These are phyloP conservation scores for Gracilaria gracilis DNA, from an alignment of 23 red algal species.

Conservation along the genomic window DNA sequence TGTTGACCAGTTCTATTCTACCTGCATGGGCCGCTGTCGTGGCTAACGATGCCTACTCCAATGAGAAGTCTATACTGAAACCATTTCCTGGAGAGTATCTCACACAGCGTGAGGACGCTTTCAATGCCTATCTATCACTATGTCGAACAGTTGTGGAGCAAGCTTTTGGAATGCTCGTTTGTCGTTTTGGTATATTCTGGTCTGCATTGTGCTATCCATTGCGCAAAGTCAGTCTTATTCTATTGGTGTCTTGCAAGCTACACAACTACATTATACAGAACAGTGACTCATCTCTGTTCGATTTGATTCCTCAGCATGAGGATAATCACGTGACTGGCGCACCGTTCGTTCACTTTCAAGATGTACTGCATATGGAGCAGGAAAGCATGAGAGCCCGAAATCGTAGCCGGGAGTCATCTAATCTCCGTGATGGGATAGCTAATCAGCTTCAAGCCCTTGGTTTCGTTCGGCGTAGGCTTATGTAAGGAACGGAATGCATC, in stretches of 20 bases:
- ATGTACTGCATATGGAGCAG: too few species aligned
- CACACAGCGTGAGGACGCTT: neutral
- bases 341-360: slow-evolving; percentile 13
- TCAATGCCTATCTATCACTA: slow-evolving; percentile 27
- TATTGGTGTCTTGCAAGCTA: slow-evolving; percentile 43
- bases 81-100: neutral
- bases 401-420: too few species aligned
- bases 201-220: slow-evolving; percentile 7
- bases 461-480: too few species aligned
- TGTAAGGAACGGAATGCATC: too few species aligned
- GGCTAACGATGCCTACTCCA: slow-evolving; percentile 43
- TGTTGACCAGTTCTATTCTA: neutral
- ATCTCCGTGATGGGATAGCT: too few species aligned
- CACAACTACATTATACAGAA: slow-evolving; percentile 40
- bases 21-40: slow-evolving; percentile 6
- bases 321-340: slow-evolving; percentile 44
- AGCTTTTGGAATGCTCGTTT: slow-evolving; percentile 54
- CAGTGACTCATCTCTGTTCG: slow-evolving; percentile 22
- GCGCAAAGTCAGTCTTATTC: neutral
- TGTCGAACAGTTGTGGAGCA: neutral
- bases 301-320: slow-evolving; percentile 13
- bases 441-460: too few species aligned
- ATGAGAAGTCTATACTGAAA: neutral
- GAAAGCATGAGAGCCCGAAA: too few species aligned
- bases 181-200: slow-evolving; percentile 49